These are phyloP conservation scores for Singerocomus inundabilis DNA, from an alignment of 1,284 basidiomycete species.

Conservation along the genomic window DNA sequence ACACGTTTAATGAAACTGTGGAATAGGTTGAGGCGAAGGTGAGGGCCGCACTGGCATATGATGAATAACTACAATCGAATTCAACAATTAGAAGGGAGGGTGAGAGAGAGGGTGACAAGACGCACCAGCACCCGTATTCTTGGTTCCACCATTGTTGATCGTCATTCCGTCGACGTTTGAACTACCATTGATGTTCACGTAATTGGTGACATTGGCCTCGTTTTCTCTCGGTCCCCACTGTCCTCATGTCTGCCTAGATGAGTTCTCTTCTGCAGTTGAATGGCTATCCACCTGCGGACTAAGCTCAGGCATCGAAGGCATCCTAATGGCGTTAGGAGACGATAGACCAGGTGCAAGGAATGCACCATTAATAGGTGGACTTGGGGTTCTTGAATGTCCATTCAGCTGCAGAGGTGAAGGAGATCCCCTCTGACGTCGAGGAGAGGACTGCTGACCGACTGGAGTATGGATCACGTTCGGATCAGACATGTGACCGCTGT, in stretches of 20 bases:
- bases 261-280: background rate
- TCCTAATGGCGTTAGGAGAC: background rate
- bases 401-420: constrained; percentile 11
- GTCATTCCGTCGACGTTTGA: constrained; percentile 14
- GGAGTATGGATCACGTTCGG: constrained; percentile 1
- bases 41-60: background rate
- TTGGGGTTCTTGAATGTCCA: background rate
- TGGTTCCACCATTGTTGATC: constrained; percentile 11
- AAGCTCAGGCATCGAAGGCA: constrained; percentile 1
- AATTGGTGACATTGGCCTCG: constrained; percentile 1
- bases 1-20: background rate
- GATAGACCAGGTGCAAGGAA: background rate
- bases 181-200: background rate
- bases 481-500: background rate
- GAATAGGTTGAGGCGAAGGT: background rate
- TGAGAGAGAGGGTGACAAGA: background rate
- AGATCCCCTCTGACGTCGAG: constrained; percentile 1
- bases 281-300: background rate
- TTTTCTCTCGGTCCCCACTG: background rate
- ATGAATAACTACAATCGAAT: constrained; percentile 8
- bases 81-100: background rate
- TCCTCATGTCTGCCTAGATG: background rate
- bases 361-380: background rate
- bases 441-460: constrained; percentile 2
- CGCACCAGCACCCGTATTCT: constrained; percentile 17